Percentiles rank a stretch among this genome's conserved stretches.
Evolutionary conservation across 129 eudicot genomes (phyloP).

Genomic region (Pittosporum tobira): DNA sequence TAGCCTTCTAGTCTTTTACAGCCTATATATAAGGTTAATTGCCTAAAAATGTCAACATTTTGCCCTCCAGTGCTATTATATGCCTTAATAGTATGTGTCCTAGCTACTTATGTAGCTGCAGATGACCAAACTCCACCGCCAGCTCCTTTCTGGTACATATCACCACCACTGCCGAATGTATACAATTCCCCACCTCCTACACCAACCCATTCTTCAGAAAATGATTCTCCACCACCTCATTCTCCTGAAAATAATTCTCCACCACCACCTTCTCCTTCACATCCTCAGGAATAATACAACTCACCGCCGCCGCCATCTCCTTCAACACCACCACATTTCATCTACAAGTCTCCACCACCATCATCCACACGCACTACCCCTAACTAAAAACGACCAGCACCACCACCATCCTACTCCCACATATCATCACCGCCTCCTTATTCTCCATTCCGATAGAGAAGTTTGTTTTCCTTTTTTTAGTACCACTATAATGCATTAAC

Average conservation of each 20-base stretch:
- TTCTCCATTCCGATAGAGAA: too few relatives aligned
- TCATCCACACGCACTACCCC: neutral
- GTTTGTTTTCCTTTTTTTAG: too few relatives aligned
- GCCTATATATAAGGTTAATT: too few relatives aligned
- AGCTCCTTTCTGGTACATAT: constrained; percentile 8
- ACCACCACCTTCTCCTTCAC: neutral
- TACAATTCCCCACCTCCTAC: constrained; percentile 9
- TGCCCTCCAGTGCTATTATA: too few relatives aligned
- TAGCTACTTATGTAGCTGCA: too few relatives aligned
- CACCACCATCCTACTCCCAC: constrained; percentile 5
- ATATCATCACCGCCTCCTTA: constrained; percentile 13
- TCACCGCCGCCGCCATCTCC: too few relatives aligned
- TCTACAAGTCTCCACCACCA: constrained; percentile 11
- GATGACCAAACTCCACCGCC: constrained; percentile 3
- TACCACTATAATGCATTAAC: too few relatives aligned
- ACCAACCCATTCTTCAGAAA: too few relatives aligned
- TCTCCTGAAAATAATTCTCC: neutral
- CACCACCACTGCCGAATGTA: constrained; percentile 5
- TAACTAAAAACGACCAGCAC: neutral
- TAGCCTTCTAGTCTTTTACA: too few relatives aligned
- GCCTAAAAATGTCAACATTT: too few relatives aligned
- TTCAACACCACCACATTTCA: constrained; percentile 6
- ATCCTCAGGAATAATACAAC: neutral
- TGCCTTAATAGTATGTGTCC: too few relatives aligned
- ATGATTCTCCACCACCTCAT: constrained; percentile 10